These are phyloP conservation scores for Melampsora abietis-canadensis DNA, from an alignment of 1,284 basidiomycete genomes.

Conservation along the genomic window DNA sequence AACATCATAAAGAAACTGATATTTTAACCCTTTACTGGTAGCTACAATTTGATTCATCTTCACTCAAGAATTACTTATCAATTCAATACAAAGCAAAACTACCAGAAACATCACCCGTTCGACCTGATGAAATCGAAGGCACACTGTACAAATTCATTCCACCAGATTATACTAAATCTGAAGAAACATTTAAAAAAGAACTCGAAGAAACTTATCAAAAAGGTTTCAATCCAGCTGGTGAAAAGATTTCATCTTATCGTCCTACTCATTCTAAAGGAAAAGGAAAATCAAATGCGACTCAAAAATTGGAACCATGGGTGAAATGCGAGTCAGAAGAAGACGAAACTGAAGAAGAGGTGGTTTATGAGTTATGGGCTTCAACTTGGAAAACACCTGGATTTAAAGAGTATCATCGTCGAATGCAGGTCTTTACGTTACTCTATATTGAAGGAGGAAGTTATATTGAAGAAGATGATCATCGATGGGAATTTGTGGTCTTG, in stretches of 20 bases:
- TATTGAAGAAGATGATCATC: constrained; percentile 62
- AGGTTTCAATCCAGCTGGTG: constrained; percentile 25
- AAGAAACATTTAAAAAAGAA: constrained; percentile 15
- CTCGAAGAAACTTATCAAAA: constrained; percentile 13
- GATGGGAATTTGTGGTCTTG: constrained; percentile 56
- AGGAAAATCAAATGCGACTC: constrained; percentile 17
- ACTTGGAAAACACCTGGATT: constrained; percentile 87
- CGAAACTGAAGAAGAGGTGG: constrained; percentile 42
- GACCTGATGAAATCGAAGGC: constrained; percentile 79
- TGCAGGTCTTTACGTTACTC: constrained; percentile 89
- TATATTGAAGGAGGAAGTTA: constrained; percentile 95
- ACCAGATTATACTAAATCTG: constrained; percentile 56
- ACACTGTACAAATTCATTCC: constrained; percentile 76
- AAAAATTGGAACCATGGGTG: constrained; percentile 21
- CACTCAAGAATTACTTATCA: constrained; percentile 71
- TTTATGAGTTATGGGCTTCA: constrained; percentile 57
- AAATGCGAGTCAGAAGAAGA: constrained; percentile 17
- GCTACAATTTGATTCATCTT: constrained; percentile 83
- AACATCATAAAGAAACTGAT: no score
- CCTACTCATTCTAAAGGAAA: constrained; percentile 36
- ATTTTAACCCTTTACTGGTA: constrained; percentile 51
- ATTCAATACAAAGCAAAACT: constrained; percentile 68
- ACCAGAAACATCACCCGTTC: constrained; percentile 63
- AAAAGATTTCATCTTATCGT: constrained; percentile 43
- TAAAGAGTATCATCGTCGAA: constrained; percentile 82